Evolutionary conservation across 208 protist species (phyloP), one percentile per base, ranked within the genome.

Genomic region (Trypanosoma rangeli): DNA sequence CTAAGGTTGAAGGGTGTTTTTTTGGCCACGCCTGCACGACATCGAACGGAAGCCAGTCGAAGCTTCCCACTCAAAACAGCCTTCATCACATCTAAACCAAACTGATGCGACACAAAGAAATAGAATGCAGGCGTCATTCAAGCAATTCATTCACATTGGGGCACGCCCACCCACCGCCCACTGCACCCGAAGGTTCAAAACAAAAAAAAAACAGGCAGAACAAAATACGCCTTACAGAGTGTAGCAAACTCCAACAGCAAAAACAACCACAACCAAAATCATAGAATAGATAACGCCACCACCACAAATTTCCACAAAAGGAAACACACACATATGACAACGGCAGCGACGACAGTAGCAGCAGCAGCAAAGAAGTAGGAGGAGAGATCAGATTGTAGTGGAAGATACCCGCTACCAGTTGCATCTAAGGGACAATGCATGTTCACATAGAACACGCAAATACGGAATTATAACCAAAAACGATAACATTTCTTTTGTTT

Each of bases 301-400:
- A n/a, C n/a, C n/a, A n/a, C n/a, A n/a, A n/a, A n/a, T n/a, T n/a
- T 29, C 18, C 13, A 57, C 16, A 60, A 60, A 20, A 60, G 22
- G 18, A 60, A 39, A 26, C 31, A 58, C 18, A 58, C 39, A 35
- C 15, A 60, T 46, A 60, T 4, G 46, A 35, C 39, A 44, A 60
- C 7, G 46, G 13, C 39, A 3, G 9, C 12, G 46, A 37, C 28
- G 15, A 61, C 29, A 62, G 42, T 73, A 52, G 60, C 31, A 59
- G 31, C 42, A 55, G 58, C 54, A 59, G 49, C 49, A 70, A 42
- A 68, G 46, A 33, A 70, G 54, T 26, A 48, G 26, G 9, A 63
- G 29, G 55, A 71, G 59, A 46, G 63, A 74, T n/a, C 56, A 65
- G 53, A 26, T 24, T 52, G 13, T 16, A 3, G 52, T 24, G 35